Percentiles rank a stretch among this genome's conserved stretches.
Evolutionary conservation across 208 protist genomes (phyloP).

Genomic region (Leishmania guyanensis): DNA sequence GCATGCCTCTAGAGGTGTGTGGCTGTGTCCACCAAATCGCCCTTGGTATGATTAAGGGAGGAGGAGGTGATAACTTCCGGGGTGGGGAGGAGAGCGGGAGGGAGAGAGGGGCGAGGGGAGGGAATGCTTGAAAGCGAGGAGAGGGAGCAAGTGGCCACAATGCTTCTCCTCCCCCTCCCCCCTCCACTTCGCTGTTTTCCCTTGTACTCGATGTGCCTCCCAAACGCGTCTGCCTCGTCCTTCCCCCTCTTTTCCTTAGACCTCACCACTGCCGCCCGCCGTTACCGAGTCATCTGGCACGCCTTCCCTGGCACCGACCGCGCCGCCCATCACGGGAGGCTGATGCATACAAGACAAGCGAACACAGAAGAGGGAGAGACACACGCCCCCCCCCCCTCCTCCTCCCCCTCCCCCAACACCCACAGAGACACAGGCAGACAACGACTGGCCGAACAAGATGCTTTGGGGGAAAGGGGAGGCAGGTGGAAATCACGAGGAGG

Average conservation of each 20-base stretch:
- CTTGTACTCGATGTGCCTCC: background rate
- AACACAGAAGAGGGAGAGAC: background rate
- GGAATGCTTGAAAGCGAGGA: background rate
- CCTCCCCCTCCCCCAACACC: background rate
- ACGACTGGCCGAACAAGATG: too few relatives aligned
- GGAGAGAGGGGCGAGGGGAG: background rate
- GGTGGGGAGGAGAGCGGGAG: background rate
- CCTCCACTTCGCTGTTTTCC: background rate
- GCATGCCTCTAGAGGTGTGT: background rate
- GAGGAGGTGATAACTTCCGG: background rate
- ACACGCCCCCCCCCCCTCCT: background rate
- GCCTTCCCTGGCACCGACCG: background rate
- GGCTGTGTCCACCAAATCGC: background rate
- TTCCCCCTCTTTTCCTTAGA: background rate
- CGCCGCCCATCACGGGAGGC: background rate
- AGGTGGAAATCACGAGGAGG: background rate
- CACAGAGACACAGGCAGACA: too few relatives aligned
- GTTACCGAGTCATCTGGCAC: background rate
- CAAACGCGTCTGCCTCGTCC: background rate
- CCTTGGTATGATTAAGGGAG: background rate
- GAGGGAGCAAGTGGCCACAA: background rate
- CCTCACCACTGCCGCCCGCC: background rate
- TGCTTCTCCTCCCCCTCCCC: background rate
- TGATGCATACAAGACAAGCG: background rate
- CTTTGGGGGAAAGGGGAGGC: background rate